phyloP scores from a whole-genome alignment of 768 basidiomycete species.

The Lentinula boryana region DNA sequence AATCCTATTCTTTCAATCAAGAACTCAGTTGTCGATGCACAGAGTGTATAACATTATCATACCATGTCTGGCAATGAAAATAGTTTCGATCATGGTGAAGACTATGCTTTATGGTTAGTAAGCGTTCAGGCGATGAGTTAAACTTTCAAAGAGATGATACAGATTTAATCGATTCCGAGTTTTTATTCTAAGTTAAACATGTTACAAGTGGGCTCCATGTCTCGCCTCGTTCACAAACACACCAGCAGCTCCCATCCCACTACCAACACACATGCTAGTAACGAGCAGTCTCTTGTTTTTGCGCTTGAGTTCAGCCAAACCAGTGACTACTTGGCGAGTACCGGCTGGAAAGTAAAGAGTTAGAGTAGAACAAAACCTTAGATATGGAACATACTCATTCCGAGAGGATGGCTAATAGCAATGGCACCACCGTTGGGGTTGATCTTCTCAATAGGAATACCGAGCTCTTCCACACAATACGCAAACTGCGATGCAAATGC shows the following conservation, averaged over 20 bases:
- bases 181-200: too few species aligned
- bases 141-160: too few species aligned
- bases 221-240: conserved; percentile 68
- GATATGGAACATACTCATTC: conserved; percentile 61
- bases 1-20: conserved; percentile 31
- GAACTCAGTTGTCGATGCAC: neutral
- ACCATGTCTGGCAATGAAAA: conserved; percentile 38
- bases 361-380: neutral
- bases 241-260: conserved; percentile 85
- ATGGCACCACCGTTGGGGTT: conserved; percentile 89
- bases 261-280: conserved; percentile 69
- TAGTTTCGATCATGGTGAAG: conserved; percentile 28
- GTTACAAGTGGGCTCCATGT: conserved; percentile 11
- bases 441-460: conserved; percentile 72
- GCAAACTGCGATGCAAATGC: conserved; percentile 93
- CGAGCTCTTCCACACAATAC: conserved; percentile 81
- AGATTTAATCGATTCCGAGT: too few species aligned
- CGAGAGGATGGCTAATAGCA: conserved; percentile 75
- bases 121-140: neutral
- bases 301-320: conserved; percentile 74
- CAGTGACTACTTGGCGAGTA: conserved; percentile 81
- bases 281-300: conserved; percentile 65
- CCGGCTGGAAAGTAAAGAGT: conserved; percentile 47
- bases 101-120: neutral
- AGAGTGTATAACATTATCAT: conserved; percentile 2